Base-by-base conservation (phyloP, 371 early-diverging fungal species). In the Mucor saturninus region DNA sequence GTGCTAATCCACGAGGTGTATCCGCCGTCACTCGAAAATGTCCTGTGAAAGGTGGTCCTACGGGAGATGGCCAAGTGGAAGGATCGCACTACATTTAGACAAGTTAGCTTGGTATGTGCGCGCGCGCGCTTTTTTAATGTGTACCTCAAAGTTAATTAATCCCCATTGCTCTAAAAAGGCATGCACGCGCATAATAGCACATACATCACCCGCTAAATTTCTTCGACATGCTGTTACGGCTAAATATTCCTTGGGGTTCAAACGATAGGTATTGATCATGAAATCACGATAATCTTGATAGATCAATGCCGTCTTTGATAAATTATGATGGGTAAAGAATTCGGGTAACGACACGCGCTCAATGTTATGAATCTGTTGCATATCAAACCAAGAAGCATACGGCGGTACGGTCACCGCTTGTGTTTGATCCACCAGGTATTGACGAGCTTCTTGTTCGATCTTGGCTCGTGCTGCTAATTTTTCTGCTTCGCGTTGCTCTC, bases 131-230 rank as follows among this genome's bases (percentile, higher is more conserved):
- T 46, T 8, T 46, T 46, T 21, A 21, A 21, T 21, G 21, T 51
- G 57, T 76, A 95, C 96, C 86, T 98, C 95, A 73, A 95, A 95
- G 80, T 99, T 99, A 69, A 99, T 96, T 42, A 99, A 81, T 2
- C 99, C 99, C 99, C 99, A 99, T 75, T 98, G 98, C 76, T 99
- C 99, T 52, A 98, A 77, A 69, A 99, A 98, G 5, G 98, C 94
- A 79, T 98, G 98, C 1, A 99, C 96, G 30, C 97, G 83, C 75
- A 98, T 93, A 62, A 99, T 95, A 13, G 96, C 92, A 69, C 97
- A 96, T 4, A 99, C 97, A 83, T 99, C 99, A 35, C 98, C 98
- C 1, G 97, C 93, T 56, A 98, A 72, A 72, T 95, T 94, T 45
- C 98, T 84, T 62, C 98, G 80, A 76, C 96, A 96, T 0, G 98